Evolutionary conservation across 352 stramenopile genomes (phyloP).

Genomic region (Globisporangium uncinulatum): DNA sequence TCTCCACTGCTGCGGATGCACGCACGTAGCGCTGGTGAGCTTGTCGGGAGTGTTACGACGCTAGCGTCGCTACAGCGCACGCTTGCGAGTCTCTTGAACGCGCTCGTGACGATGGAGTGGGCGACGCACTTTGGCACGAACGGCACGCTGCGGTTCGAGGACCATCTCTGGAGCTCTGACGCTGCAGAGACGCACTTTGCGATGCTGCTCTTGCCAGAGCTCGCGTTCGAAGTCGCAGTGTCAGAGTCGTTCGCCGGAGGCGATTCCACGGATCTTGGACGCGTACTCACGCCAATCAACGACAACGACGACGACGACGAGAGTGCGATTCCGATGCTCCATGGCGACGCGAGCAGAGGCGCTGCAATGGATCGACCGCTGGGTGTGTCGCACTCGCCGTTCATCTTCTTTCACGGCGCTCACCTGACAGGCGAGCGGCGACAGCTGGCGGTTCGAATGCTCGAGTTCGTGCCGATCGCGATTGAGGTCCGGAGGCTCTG

Average conservation of each 20-base stretch:
- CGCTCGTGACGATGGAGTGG: constrained; percentile 42
- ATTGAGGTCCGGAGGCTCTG: constrained; percentile 5
- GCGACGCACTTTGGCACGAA: constrained; percentile 45
- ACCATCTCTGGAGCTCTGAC: constrained; percentile 9
- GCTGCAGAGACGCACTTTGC: not conserved
- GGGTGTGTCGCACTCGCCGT: constrained; percentile 6
- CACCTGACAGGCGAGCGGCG: constrained; percentile 4
- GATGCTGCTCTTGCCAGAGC: constrained; percentile 20
- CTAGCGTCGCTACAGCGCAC: not conserved
- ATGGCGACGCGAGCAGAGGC: not conserved
- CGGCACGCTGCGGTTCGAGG: constrained; percentile 19
- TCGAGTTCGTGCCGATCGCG: constrained; percentile 12
- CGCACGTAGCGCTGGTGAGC: too few species aligned
- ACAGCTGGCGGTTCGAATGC: constrained; percentile 1
- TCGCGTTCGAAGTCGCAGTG: constrained; percentile 27
- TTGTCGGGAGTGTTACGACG: too few species aligned
- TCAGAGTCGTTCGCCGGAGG: not conserved
- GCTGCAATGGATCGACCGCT: not conserved
- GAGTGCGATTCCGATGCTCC: constrained; percentile 4
- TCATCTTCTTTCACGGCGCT: constrained; percentile 9
- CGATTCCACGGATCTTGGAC: not conserved
- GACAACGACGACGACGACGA: not conserved
- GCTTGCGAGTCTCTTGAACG: constrained; percentile 27
- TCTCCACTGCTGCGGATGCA: not conserved
- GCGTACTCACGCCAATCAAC: not conserved